phyloP scores from a whole-genome alignment of 2,329 filamentous ascomycete genomes.

The Cladosporium sp. region DNA sequence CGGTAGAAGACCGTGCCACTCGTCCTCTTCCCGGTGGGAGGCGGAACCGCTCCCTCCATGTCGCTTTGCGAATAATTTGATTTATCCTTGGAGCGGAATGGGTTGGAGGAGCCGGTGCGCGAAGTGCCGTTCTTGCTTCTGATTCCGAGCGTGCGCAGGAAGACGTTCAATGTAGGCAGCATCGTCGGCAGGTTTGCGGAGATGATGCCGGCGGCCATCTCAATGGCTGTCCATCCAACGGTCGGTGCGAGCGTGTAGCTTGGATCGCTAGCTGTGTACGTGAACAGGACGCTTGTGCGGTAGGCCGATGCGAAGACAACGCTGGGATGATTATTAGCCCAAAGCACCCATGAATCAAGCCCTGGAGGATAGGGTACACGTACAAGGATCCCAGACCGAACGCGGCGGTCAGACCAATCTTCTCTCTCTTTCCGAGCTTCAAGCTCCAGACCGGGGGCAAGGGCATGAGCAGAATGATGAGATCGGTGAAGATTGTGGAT shows the following conservation, averaged over 20 bases:
- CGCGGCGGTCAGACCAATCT: conserved; percentile 13
- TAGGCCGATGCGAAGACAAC: conserved; percentile 15
- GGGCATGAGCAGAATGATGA: conserved; percentile 10
- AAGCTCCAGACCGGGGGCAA: conserved; percentile 5
- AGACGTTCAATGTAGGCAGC: conserved; percentile 14
- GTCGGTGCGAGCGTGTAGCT: conserved; percentile 15
- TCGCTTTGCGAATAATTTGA: not conserved
- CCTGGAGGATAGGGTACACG: not conserved
- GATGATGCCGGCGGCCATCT: conserved; percentile 17
- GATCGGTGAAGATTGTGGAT: conserved; percentile 11
- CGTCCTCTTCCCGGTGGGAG: not conserved
- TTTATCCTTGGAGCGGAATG: conserved; percentile 7
- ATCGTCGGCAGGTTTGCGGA: conserved; percentile 16
- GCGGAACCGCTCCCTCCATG: not conserved
- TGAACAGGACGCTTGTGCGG: conserved; percentile 17
- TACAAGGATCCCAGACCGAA: conserved; percentile 18
- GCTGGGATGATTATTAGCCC: not conserved
- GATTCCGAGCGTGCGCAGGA: conserved; percentile 8
- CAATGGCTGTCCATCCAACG: conserved; percentile 15
- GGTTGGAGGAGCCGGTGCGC: not conserved
- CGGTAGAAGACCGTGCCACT: conserved; percentile 7
- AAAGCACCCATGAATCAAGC: not conserved
- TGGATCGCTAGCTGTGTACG: conserved; percentile 9
- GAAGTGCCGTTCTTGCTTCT: not conserved
- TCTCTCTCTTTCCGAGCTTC: conserved; percentile 7